phyloP scores from a whole-genome alignment of 805 yeast species.

The Yamadazyma kitorensis region DNA sequence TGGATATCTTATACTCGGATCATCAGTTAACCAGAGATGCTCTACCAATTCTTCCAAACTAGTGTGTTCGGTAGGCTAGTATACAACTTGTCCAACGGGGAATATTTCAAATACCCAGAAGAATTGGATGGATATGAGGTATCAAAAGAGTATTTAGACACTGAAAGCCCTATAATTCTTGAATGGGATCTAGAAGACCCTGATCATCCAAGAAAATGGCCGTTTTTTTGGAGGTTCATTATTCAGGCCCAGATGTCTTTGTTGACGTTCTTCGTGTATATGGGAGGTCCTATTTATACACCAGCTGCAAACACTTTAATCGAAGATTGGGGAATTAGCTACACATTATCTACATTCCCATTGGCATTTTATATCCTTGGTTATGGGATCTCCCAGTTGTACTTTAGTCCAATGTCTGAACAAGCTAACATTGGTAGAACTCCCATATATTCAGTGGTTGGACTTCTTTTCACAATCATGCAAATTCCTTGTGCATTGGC shows the following conservation, averaged over 20 bases:
- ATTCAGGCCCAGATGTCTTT: constrained; percentile 25
- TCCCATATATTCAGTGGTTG: constrained; percentile 44
- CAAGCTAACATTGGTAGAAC: constrained; percentile 53
- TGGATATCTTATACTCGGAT: too few species aligned
- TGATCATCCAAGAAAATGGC: constrained; percentile 58
- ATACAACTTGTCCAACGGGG: constrained; percentile 25
- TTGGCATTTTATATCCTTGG: constrained; percentile 57
- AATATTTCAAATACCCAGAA: constrained; percentile 21
- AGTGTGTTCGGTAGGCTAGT: constrained; percentile 22
- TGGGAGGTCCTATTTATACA: constrained; percentile 55
- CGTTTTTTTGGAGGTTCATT: constrained; percentile 33
- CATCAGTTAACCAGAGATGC: too few species aligned
- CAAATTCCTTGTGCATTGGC: constrained; percentile 58
- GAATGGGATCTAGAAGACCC: constrained; percentile 49
- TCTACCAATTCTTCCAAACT: constrained; percentile 2
- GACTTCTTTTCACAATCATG: constrained; percentile 46
- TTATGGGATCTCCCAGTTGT: constrained; percentile 59
- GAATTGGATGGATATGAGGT: constrained; percentile 25
- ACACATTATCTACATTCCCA: constrained; percentile 47
- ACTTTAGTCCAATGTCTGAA: constrained; percentile 59
- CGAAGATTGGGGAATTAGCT: constrained; percentile 43
- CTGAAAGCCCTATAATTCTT: constrained; percentile 6
- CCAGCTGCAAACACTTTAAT: constrained; percentile 48
- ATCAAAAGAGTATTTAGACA: constrained; percentile 23
- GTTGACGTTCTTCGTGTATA: constrained; percentile 39